These are phyloP conservation scores for Antarctomyces pellizariae DNA, from an alignment of 495 filamentous ascomycete species.

Conservation along the genomic window DNA sequence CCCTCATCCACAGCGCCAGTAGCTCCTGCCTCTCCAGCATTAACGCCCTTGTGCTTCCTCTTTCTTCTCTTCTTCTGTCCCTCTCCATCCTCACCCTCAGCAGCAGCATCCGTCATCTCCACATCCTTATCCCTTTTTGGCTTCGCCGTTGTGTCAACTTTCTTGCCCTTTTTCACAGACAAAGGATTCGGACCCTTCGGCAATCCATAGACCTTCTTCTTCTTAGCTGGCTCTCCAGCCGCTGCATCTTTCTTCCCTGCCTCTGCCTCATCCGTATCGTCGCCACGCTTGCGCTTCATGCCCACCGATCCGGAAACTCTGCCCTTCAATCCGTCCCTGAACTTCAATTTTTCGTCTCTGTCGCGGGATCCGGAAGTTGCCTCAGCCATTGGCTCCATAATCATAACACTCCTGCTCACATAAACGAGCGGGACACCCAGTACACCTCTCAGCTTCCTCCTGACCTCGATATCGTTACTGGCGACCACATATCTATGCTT, in stretches of 20 bases:
- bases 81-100: slow-evolving; percentile 7
- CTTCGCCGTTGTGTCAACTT: too few species aligned
- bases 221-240: slow-evolving; percentile 15
- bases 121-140: too few species aligned
- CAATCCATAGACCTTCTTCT: slow-evolving; percentile 35
- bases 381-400: slow-evolving; percentile 67
- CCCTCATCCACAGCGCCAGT: too few species aligned
- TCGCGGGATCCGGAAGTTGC: slow-evolving; percentile 36
- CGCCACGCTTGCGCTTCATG: slow-evolving; percentile 29
- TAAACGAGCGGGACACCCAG: slow-evolving; percentile 59
- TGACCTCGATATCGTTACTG: slow-evolving; percentile 36
- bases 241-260: slow-evolving; percentile 10
- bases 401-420: slow-evolving; percentile 68
- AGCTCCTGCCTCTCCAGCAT: slow-evolving; percentile 3
- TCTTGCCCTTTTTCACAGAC: slow-evolving; percentile 68
- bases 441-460: slow-evolving; percentile 29
- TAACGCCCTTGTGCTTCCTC: slow-evolving; percentile 14
- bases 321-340: slow-evolving; percentile 42
- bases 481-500: slow-evolving; percentile 83
- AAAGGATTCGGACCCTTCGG: slow-evolving; percentile 76
- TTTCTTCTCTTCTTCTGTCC: slow-evolving; percentile 4
- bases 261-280: slow-evolving; percentile 22
- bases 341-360: slow-evolving; percentile 50
- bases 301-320: slow-evolving; percentile 16
- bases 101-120: too few species aligned